Evolutionary conservation across 495 filamentous ascomycete genomes (phyloP).

Genomic region (Lasiosphaeriaceae sp.): DNA sequence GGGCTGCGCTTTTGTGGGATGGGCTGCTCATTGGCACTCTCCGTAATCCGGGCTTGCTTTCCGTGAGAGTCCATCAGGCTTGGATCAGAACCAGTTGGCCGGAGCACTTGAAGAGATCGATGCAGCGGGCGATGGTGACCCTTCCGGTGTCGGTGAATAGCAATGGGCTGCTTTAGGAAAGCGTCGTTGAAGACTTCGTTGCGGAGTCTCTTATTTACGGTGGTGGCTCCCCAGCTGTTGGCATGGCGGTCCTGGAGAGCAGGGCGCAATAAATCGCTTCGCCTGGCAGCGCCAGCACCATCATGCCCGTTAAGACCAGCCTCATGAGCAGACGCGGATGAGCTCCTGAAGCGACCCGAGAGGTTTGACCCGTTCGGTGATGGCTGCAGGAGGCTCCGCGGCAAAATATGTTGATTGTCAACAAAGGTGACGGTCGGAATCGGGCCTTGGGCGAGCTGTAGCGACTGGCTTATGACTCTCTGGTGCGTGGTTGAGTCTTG

Average conservation of each 20-base stretch:
- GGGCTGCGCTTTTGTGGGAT: slow-evolving; percentile 6
- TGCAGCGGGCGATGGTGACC: slow-evolving; percentile 60
- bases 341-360: slow-evolving; percentile 31
- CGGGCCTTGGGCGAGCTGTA: slow-evolving; percentile 40
- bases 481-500: slow-evolving; percentile 30
- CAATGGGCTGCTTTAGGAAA: slow-evolving; percentile 77
- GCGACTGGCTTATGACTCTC: slow-evolving; percentile 77
- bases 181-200: slow-evolving; percentile 94
- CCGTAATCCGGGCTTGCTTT: slow-evolving; percentile 3
- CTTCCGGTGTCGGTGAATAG: slow-evolving; percentile 52
- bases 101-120: slow-evolving; percentile 35
- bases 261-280: slow-evolving; percentile 27
- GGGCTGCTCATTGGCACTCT: slow-evolving; percentile 5
- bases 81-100: slow-evolving; percentile 31
- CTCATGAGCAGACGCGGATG: slow-evolving; percentile 27
- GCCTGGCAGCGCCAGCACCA: not conserved
- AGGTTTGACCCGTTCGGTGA: slow-evolving; percentile 16
- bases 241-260: slow-evolving; percentile 46
- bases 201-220: slow-evolving; percentile 79
- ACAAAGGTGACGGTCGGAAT: slow-evolving; percentile 92
- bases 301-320: not conserved
- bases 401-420: slow-evolving; percentile 94
- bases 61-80: slow-evolving; percentile 17
- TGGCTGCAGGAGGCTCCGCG: slow-evolving; percentile 66
- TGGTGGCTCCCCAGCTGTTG: slow-evolving; percentile 94